These are phyloP conservation scores for Hortaea sp. DNA, from an alignment of 2,329 filamentous ascomycete species.

Conservation along the genomic window DNA sequence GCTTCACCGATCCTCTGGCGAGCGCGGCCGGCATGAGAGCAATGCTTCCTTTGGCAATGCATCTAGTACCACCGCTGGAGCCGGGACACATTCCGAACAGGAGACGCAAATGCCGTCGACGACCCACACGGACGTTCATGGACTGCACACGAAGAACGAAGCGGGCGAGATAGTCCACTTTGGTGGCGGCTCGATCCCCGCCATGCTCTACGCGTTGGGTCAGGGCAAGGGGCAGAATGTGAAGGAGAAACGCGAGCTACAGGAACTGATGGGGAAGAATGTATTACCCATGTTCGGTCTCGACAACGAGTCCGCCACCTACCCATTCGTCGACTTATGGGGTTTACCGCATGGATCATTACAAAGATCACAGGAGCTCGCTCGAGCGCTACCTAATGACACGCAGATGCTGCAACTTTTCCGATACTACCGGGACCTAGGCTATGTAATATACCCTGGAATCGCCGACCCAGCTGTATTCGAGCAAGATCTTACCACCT, in stretches of 20 bases:
- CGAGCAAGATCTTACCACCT: constrained; percentile 43
- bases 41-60: constrained; percentile 6
- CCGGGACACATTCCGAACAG: neutral
- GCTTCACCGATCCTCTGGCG: constrained; percentile 12
- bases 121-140: constrained; percentile 40
- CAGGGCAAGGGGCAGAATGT: constrained; percentile 27
- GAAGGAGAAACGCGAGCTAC: constrained; percentile 40
- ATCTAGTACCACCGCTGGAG: too few species aligned
- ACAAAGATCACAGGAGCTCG: constrained; percentile 47
- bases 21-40: constrained; percentile 9
- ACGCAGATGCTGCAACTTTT: constrained; percentile 49
- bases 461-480: constrained; percentile 47
- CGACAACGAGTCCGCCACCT: constrained; percentile 55
- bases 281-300: constrained; percentile 53
- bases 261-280: constrained; percentile 50
- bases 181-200: constrained; percentile 51
- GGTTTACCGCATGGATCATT: constrained; percentile 49
- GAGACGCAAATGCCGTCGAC: constrained; percentile 1
- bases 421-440: constrained; percentile 47
- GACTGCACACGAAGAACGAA: constrained; percentile 51
- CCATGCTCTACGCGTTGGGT: constrained; percentile 45
- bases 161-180: constrained; percentile 50
- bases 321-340: constrained; percentile 57
- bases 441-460: constrained; percentile 51
- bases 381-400: constrained; percentile 49